Percentiles rank a stretch among this genome's conserved stretches.
Conservation (phyloP, 2,329 filamentous ascomycete genomes). For the Alternaria triticina region DNA sequence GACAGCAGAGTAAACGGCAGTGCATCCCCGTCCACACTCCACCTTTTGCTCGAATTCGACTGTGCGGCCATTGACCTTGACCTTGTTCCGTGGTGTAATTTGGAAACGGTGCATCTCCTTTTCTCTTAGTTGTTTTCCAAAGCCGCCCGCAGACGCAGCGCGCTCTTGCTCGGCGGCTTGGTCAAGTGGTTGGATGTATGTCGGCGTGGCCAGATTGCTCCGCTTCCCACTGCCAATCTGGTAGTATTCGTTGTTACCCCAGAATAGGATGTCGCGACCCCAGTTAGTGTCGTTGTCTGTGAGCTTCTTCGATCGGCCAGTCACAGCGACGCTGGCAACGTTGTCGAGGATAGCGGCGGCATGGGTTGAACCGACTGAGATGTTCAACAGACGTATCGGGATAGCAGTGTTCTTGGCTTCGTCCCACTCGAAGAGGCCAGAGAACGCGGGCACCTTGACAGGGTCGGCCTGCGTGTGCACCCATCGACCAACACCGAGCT, state of each 20-base stretch:
- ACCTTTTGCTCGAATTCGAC: conserved; percentile 84
- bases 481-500: conserved; percentile 85
- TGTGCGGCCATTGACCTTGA: conserved; percentile 71
- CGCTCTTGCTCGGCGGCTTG: conserved; percentile 60
- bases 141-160: conserved; percentile 21
- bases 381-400: conserved; percentile 76
- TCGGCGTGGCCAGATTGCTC: conserved; percentile 76
- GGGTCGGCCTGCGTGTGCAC: conserved; percentile 82
- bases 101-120: conserved; percentile 77
- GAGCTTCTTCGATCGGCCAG: conserved; percentile 43
- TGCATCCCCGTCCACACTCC: conserved; percentile 86
- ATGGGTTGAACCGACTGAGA: conserved; percentile 82
- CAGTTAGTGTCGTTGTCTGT: conserved; percentile 77
- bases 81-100: conserved; percentile 77
- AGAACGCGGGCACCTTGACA: conserved; percentile 81
- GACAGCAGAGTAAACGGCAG: conserved; percentile 50
- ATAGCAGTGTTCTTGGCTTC: conserved; percentile 70
- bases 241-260: conserved; percentile 93
- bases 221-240: conserved; percentile 92
- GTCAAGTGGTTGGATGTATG: conserved; percentile 81
- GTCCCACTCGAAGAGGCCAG: conserved; percentile 85
- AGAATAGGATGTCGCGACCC: conserved; percentile 88
- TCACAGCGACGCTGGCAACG: conserved; percentile 69
- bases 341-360: conserved; percentile 84
- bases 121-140: conserved; percentile 58